Evolutionary conservation across 768 basidiomycete species (phyloP), one percentile per base, ranked within the genome.

Genomic region (Tricholoma flavovirens): DNA sequence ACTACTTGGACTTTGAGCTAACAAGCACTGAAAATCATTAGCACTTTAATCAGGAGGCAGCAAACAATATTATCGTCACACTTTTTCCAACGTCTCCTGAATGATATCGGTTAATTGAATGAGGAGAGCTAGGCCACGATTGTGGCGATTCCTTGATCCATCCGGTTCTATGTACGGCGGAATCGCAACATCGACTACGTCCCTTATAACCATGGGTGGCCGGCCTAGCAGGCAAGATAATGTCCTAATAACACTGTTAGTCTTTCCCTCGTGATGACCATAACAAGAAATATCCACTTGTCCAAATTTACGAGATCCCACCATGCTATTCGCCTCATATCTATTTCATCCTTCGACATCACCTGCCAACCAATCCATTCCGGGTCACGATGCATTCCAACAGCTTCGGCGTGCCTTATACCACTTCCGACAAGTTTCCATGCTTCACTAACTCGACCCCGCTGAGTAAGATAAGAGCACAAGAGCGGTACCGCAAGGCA

Each of bases 371-470:
- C 61, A 19, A 59, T 63, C 71, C 74, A 75, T 51, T 66, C 70
- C 8, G 75, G 75, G 62, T 78, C 78, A 42, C 72, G 69, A 55
- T 77, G 76, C 67, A 79, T 69, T 1, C 77, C 75, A 24, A 76
- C 69, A 19, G 76, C 69, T 59, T 72, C 65, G 17, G 75, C 76
- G 52, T 67, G 68, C 35, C 75, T 66, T 21, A 77, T 64, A 11
- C 72, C 73, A 48, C 66, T 69, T 4, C 76, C 75, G n/a, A 73
- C 69, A 32, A 78, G 58, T 64, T 77, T 76, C 76, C 78, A 78
- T 3, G 76, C 76, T 58, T 78, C 81, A 58, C 78, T 81, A 19
- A 77, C 71, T 35, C 74, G 73, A 8, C 80, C 80, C 24, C 73
- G 66, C 52, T 77, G 75, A 0, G 76, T 71, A 15, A 81, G 72